A percentile compares a stretch with the other conserved stretches of the same genome.
phyloP scores from a whole-genome alignment of 2,329 filamentous ascomycete species.

The Leptosphaerulina australis region DNA sequence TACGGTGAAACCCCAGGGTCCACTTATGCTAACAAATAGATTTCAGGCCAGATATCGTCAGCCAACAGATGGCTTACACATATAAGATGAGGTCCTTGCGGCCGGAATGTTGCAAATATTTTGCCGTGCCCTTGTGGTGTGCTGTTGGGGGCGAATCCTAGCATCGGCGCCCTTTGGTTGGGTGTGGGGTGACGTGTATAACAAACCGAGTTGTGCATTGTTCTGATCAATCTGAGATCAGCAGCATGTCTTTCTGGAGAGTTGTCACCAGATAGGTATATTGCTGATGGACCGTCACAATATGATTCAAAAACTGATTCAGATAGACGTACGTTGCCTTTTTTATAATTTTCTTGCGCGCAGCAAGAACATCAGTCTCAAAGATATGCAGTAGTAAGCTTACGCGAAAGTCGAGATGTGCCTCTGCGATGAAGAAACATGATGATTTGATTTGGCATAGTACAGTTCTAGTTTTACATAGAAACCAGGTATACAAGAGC shows the following conservation, averaged over 20 bases:
- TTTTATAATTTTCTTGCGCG: neutral
- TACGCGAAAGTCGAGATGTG: neutral
- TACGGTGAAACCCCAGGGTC: neutral
- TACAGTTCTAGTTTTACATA: neutral
- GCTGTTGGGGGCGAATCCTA: slow-evolving; percentile 9
- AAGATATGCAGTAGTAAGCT: neutral
- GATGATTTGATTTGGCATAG: slow-evolving; percentile 11
- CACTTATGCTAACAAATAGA: slow-evolving; percentile 6
- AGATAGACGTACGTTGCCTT: neutral
- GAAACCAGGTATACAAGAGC: slow-evolving; percentile 1
- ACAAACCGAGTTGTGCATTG: neutral
- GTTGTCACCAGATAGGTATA: neutral
- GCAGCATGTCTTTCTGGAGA: neutral
- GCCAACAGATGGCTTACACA: neutral
- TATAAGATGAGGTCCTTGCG: neutral
- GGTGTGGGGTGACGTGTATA: neutral
- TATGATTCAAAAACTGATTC: neutral
- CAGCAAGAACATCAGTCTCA: neutral
- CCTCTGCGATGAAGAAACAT: slow-evolving; percentile 3
- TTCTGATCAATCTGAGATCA: neutral
- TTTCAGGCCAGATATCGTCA: neutral
- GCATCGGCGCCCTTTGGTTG: slow-evolving; percentile 1
- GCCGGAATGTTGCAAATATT: neutral
- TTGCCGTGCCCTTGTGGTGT: slow-evolving; percentile 1
- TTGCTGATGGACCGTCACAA: neutral